Base-by-base conservation (phyloP, 2,329 filamentous ascomycete genomes). In the Mariannaea elegans region DNA sequence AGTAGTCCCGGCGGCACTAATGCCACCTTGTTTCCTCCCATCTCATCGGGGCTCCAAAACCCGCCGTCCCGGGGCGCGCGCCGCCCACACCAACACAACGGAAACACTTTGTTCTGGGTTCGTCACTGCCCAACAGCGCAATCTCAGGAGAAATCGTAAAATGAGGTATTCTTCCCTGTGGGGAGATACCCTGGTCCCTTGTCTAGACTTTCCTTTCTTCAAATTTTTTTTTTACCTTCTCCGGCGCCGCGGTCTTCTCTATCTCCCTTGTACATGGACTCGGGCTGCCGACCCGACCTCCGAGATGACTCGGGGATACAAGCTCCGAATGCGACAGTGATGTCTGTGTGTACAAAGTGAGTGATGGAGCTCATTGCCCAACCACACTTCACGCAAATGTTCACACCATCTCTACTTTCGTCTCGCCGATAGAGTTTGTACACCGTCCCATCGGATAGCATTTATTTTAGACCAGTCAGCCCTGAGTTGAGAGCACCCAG, bases 21-120 rank as follows among this genome's bases (percentile, higher is more conserved):
- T 69, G 65, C 67, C 65, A 70, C 67, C 67, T 70, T 70, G 67
- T 70, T 70, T 65, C 54, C 59, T 29, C 61, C 47, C 54, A 46
- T 52, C 53, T 45, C 63, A 58, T 50, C 63, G 41, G 61, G 57
- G 54, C 49, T 51, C 24, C 34, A 45, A 55, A 46, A 46, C 52
- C 52, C 52, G 57, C 57, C 54, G 45, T 57, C 54, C 54, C 34
- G 49, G 56, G 23, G 56, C 56, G 49, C 49, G 49, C 34, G 41
- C 38, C 49, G 36, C 50, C 24, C 34, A 18, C 34, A 29, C 55
- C 41, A 50, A 23, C 29, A 31, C 21, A 24, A 10, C n/a, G 38
- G 38, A 14, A 8, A 14, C 32, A 9, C 14, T 14, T 36, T 36
- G 13, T n/a, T 36, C 32, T 36, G 10, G 32, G 6, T 36, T 10